phyloP scores from a whole-genome alignment of 179 eudicot genomes.

The Spinacia oleracea region DNA sequence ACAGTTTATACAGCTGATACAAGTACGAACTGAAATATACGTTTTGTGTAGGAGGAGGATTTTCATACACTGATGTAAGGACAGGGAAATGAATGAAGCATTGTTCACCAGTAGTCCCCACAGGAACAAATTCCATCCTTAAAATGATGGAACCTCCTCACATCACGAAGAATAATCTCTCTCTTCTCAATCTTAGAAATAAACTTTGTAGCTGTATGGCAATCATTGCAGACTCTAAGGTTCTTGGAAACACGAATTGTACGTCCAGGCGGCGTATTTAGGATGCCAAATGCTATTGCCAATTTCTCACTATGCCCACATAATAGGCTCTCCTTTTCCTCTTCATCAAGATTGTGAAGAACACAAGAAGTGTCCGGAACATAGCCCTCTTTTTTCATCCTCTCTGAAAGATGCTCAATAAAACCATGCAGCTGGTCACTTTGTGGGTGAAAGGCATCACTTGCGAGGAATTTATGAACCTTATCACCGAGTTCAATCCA shows the following conservation, averaged over 20 bases:
- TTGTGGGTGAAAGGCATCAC: slow-evolving; percentile 52
- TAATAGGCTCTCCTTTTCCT: slow-evolving; percentile 45
- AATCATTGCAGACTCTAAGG: slow-evolving; percentile 52
- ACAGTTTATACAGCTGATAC: slow-evolving; percentile 13
- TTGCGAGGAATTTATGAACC: slow-evolving; percentile 56
- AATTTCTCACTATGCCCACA: slow-evolving; percentile 56
- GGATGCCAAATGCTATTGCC: slow-evolving; percentile 50
- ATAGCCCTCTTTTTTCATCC: slow-evolving; percentile 52
- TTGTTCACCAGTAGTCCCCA: slow-evolving; percentile 46
- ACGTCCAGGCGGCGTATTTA: slow-evolving; percentile 42
- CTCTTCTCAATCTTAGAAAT: slow-evolving; percentile 45
- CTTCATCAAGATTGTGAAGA: slow-evolving; percentile 44
- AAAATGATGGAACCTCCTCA: slow-evolving; percentile 56
- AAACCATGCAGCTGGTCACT: slow-evolving; percentile 39
- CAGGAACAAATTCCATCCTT: slow-evolving; percentile 51
- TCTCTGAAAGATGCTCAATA: slow-evolving; percentile 41
- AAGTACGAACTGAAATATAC: slow-evolving; percentile 13
- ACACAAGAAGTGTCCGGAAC: slow-evolving; percentile 56
- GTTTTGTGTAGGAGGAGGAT: slow-evolving; percentile 9
- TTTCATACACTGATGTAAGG: not conserved
- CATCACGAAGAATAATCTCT: slow-evolving; percentile 50
- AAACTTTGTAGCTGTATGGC: slow-evolving; percentile 45
- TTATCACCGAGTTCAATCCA: slow-evolving; percentile 61
- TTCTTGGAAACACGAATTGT: slow-evolving; percentile 48
- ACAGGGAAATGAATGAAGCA: not conserved